Evolutionary conservation across 805 yeast genomes (phyloP), one percentile per base, ranked within the genome.

Genomic region (Starmera pachycereana): DNA sequence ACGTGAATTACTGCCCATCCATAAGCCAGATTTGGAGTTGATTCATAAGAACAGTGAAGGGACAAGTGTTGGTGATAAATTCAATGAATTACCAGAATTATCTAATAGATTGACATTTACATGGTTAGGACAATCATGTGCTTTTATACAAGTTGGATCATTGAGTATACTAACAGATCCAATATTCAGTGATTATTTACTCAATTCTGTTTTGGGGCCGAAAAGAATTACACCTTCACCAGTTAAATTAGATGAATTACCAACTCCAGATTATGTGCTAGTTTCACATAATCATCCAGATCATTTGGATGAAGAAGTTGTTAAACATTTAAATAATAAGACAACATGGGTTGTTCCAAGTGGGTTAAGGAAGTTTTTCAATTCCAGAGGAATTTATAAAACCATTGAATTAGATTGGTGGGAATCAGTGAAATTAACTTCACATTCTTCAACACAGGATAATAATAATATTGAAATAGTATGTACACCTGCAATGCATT

Each of bases 211-310:
- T 3, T 44, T 85, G 14, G 97, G 97, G 0, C 97, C 97, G 6
- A 78, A 79, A 54, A 68, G 97, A 47, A 73, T 89, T n/a, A 70
- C 81, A 0, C 77, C 79, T n/a, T 65, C 85, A 13, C 96, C 97
- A 0, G 73, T 86, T 60, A 45, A 64, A 12, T 54, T 83, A 10
- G 69, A 70, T 1, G 79, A 79, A 14, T 68, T 89, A 11, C 83
- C 87, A 10, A 59, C 63, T 33, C 82, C 88, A 0, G 78, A 86
- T 45, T 74, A 79, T 41, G 78, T 87, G 1, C 54, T 90, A 16
- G 95, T 90, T 0, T 82, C 94, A 2, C 97, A 90, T 57, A 89
- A 90, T 55, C 97, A 90, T 53, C 97, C 97, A 2, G 97, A 90
- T 58, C 97, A 90, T 62, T 61, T 90, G 35, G 97, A 90, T 51